A percentile compares a stretch with the other conserved stretches of the same genome.
phyloP scores from a whole-genome alignment of 495 filamentous ascomycete genomes.

The Aspergillus sclerotioniger region DNA sequence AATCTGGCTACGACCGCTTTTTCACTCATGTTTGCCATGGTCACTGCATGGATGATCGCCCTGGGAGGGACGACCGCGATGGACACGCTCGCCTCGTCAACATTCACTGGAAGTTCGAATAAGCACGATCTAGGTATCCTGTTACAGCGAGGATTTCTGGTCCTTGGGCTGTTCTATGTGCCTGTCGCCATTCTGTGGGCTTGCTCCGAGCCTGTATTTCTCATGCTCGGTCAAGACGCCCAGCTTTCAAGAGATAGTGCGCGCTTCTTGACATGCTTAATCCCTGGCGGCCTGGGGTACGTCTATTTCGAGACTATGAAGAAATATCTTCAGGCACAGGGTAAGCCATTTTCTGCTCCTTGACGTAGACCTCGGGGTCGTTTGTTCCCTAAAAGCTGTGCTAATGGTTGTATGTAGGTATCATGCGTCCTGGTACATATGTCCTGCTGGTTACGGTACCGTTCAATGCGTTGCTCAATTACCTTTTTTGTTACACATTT shows the following conservation, averaged over 20 bases:
- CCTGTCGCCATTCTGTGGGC: constrained; percentile 76
- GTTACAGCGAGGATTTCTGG: constrained; percentile 75
- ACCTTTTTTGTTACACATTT: constrained; percentile 73
- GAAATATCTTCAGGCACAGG: constrained; percentile 90
- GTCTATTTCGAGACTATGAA: constrained; percentile 91
- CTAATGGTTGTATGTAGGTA: constrained; percentile 46
- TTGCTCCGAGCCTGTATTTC: constrained; percentile 74
- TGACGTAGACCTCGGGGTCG: background rate
- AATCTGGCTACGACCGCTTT: constrained; percentile 83
- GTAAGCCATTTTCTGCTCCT: constrained; percentile 32
- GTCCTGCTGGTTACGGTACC: constrained; percentile 82
- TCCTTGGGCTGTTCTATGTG: constrained; percentile 71
- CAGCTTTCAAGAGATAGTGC: constrained; percentile 74
- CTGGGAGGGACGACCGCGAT: constrained; percentile 90
- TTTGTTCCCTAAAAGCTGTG: background rate
- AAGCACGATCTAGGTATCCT: constrained; percentile 80
- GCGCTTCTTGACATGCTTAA: constrained; percentile 71
- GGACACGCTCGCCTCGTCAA: constrained; percentile 81
- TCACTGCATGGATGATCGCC: constrained; percentile 86
- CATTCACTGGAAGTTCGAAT: constrained; percentile 82
- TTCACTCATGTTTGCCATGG: constrained; percentile 92
- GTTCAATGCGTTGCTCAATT: constrained; percentile 74
- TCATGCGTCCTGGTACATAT: constrained; percentile 86
- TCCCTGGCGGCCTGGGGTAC: constrained; percentile 85
- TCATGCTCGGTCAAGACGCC: constrained; percentile 73